These are phyloP conservation scores for Arthrobotrys iridis DNA, from an alignment of 2,329 filamentous ascomycete species.

Conservation along the genomic window DNA sequence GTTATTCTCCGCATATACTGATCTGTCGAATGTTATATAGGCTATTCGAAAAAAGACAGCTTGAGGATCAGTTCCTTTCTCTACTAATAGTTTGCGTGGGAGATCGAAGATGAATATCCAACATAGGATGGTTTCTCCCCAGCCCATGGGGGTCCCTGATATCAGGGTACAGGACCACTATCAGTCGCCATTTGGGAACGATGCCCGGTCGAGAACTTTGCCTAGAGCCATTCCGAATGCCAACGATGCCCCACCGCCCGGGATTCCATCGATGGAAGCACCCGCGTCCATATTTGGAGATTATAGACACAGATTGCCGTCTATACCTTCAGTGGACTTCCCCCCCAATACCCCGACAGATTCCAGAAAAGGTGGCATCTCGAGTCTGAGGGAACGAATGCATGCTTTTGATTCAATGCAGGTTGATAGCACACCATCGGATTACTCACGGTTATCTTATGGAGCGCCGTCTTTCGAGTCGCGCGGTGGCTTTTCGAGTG, in stretches of 20 bases:
- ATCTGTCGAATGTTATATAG: neutral
- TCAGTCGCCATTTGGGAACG: conserved; percentile 27
- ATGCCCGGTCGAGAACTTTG: conserved; percentile 30
- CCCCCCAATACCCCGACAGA: conserved; percentile 28
- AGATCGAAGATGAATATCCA: conserved; percentile 46
- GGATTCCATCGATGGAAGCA: conserved; percentile 51
- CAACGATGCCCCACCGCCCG: conserved; percentile 39
- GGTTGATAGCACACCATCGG: conserved; percentile 24
- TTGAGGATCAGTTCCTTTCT: neutral
- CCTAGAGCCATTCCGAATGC: conserved; percentile 51
- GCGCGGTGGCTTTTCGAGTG: conserved; percentile 16
- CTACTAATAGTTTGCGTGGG: neutral
- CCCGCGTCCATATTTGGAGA: conserved; percentile 50
- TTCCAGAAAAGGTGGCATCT: conserved; percentile 37
- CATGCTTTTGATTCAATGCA: conserved; percentile 50
- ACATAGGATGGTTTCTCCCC: conserved; percentile 45
- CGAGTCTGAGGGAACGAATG: conserved; percentile 49
- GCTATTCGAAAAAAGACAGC: neutral
- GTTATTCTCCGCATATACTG: neutral
- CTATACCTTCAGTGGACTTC: conserved; percentile 32
- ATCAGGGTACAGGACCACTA: conserved; percentile 52
- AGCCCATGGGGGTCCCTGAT: conserved; percentile 52
- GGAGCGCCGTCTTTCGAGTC: conserved; percentile 24
- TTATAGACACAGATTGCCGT: conserved; percentile 36
- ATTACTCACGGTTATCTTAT: conserved; percentile 22